Evolutionary conservation across 2,329 filamentous ascomycete species (phyloP).

Genomic region (Venturia nashicola): DNA sequence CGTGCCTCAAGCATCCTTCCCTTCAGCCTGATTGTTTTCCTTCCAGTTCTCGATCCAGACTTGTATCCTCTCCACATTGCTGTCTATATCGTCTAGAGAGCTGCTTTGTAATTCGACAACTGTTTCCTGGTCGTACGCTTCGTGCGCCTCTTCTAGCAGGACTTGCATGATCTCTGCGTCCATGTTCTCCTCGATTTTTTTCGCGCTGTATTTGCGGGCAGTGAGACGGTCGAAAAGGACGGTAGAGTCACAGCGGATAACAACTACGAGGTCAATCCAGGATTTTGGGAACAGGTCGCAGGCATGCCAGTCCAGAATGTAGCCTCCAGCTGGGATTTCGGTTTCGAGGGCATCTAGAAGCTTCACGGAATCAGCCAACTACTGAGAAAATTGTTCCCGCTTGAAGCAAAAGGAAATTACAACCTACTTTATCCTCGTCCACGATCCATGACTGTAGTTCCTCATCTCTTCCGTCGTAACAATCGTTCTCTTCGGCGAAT

Average conservation of each 20-base stretch:
- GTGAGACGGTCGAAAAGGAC: constrained; percentile 75
- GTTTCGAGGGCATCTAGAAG: constrained; percentile 82
- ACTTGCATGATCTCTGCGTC: constrained; percentile 98
- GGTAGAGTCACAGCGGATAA: constrained; percentile 69
- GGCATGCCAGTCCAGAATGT: constrained; percentile 94
- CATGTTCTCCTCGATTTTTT: constrained; percentile 89
- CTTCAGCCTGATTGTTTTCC: constrained; percentile 41
- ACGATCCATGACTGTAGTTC: constrained; percentile 83
- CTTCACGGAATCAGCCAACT: constrained; percentile 26
- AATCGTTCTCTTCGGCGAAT: constrained; percentile 76
- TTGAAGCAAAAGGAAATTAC: not conserved
- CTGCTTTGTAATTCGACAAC: constrained; percentile 84
- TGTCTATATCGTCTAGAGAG: constrained; percentile 71
- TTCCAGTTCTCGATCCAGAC: constrained; percentile 77
- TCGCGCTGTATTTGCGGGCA: constrained; percentile 66
- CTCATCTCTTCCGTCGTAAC: constrained; percentile 79
- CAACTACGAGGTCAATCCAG: constrained; percentile 92
- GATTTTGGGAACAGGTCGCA: constrained; percentile 89
- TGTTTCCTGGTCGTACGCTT: constrained; percentile 75
- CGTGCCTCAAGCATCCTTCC: constrained; percentile 14
- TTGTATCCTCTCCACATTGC: constrained; percentile 73
- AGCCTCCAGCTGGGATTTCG: constrained; percentile 58
- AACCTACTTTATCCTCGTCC: constrained; percentile 77
- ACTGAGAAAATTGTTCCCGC: too few relatives aligned
- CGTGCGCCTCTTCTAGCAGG: constrained; percentile 75